Conservation (phyloP, 73 alveolate genomes). For the Stentor coeruleus region DNA sequence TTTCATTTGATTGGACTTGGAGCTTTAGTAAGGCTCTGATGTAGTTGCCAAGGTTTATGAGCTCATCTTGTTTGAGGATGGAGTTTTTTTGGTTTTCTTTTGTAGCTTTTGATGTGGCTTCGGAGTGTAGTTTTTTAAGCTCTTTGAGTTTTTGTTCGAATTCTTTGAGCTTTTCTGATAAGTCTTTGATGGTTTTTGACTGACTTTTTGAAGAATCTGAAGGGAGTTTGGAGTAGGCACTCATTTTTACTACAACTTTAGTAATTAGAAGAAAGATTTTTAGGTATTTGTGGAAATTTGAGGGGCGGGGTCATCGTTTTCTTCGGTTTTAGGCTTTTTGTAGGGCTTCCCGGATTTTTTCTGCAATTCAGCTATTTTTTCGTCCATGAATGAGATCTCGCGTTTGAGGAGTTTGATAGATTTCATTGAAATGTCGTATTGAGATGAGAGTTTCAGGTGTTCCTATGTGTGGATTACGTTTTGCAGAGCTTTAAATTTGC, state of each 20-base stretch:
- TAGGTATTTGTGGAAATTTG: too few species aligned
- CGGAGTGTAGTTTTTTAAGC: background rate
- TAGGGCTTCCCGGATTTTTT: background rate
- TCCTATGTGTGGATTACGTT: background rate
- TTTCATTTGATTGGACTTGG: background rate
- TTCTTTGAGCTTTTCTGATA: background rate
- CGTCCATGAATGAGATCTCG: background rate
- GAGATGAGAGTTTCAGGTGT: background rate
- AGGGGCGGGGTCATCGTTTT: background rate
- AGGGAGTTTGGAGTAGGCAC: background rate
- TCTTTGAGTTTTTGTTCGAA: background rate
- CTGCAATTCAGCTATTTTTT: background rate
- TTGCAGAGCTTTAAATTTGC: background rate
- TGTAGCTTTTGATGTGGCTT: background rate
- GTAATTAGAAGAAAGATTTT: too few species aligned
- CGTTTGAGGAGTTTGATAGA: background rate
- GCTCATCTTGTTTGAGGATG: background rate
- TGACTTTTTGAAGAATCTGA: background rate
- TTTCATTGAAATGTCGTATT: background rate
- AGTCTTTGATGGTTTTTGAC: background rate
- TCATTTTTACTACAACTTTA: constrained; percentile 7
- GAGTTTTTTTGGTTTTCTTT: background rate
- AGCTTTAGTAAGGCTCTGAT: background rate
- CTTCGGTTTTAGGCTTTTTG: background rate
- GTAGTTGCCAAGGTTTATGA: background rate